Base-by-base conservation (phyloP, 1,139 yeast species). In the Pneumocystis carinii region DNA sequence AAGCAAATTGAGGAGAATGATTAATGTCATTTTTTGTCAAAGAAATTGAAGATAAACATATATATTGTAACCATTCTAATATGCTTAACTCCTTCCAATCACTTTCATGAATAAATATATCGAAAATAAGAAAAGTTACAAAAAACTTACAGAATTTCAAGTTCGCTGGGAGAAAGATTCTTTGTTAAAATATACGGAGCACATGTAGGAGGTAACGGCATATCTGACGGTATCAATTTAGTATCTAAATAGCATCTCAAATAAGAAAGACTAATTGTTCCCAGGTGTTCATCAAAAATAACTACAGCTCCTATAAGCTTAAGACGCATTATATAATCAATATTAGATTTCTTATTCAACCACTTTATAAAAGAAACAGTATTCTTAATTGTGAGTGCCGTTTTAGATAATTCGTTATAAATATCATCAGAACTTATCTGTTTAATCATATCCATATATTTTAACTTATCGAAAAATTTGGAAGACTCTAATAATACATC, bases 201-300 rank as follows among this genome's bases (percentile, higher is more conserved):
- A 61, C 76, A 74, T 2, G 68, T 65, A 2, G 67, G 67, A 0
- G 79, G 79, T 5, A 76, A 61, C 0, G 75, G 75, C 60, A 68
- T 62, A 0, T 66, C 70, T 1, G 69, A 68, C 2, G 72, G 74
- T 6, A 73, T 66, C 15, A 66, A 66, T 10, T 64, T 64, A 56
- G 61, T 62, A 57, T 71, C 70, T 60, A 73, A 75, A 60, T 67
- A 75, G 32, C 62, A 67, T 15, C 36, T 62, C 19, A 73, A 64
- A 36, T 65, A 66, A 3, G 70, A 70, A 58, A 73, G 63, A 61
- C 66, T 68, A 55, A 68, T 62, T 6, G 70, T 63, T 10, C 66
- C 68, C 14, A 61, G 62, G 1, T 66, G 65, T 4, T 66, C 67
- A 8, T 65, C 62, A 3, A 68, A 68, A 32, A 70, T 67, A n/a